Evolutionary conservation across 1,284 basidiomycete species (phyloP).

Genomic region (Boletellus deceptivus): DNA sequence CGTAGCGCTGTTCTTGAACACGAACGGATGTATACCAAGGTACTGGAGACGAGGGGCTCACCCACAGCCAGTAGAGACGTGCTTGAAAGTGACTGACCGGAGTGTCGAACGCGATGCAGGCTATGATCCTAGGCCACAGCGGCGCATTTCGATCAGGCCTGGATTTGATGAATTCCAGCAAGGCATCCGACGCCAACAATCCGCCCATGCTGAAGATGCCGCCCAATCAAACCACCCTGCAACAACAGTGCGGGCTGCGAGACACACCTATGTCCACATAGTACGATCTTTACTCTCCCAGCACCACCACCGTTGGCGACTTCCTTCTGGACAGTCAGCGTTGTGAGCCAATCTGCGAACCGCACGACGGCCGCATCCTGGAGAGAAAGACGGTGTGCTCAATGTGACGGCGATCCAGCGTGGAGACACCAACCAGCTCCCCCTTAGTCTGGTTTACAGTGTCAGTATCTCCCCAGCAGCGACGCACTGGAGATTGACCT

Average conservation of each 20-base stretch:
- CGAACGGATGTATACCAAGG: constrained; percentile 80
- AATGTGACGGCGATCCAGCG: constrained; percentile 1
- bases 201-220: constrained; percentile 76
- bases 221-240: neutral
- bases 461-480: constrained; percentile 13
- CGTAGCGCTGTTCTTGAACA: constrained; percentile 83
- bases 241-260: neutral
- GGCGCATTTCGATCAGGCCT: constrained; percentile 61
- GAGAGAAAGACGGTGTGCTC: constrained; percentile 2
- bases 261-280: constrained; percentile 87
- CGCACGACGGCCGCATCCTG: constrained; percentile 78
- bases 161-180: constrained; percentile 69
- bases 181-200: constrained; percentile 80
- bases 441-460: constrained; percentile 66
- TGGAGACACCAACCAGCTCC: constrained; percentile 62
- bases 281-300: constrained; percentile 76
- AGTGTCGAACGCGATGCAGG: constrained; percentile 86
- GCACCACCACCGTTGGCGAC: constrained; percentile 70
- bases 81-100: constrained; percentile 55
- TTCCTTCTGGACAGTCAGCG: constrained; percentile 76
- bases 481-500: constrained; percentile 47
- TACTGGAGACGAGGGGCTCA: constrained; percentile 49
- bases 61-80: neutral
- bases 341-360: constrained; percentile 88
- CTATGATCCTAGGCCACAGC: constrained; percentile 82